Percentiles rank a stretch among this genome's conserved stretches.
Evolutionary conservation across 1,284 basidiomycete species (phyloP).

Genomic region (Filobasidium uniguttulatum): DNA sequence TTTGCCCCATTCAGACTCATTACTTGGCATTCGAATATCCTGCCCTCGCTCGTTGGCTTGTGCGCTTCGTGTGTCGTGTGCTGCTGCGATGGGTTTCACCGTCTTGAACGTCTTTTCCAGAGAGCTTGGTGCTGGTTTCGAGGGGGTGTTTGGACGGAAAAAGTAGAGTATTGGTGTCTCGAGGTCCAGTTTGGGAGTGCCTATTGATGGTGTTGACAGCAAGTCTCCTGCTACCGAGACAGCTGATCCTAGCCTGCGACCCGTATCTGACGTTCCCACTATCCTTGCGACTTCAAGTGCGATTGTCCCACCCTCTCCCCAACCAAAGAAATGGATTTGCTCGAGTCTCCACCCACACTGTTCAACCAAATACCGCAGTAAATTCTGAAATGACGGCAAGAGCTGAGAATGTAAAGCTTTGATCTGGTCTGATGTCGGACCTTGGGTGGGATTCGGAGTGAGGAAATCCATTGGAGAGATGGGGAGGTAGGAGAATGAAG

Average conservation of each 20-base stretch:
- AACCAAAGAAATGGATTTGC: conserved; percentile 73
- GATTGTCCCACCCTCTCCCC: conserved; percentile 73
- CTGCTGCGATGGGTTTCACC: conserved; percentile 23
- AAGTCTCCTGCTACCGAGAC: conserved; percentile 57
- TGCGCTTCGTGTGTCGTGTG: conserved; percentile 39
- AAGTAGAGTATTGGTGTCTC: conserved; percentile 49
- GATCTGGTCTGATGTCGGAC: not conserved
- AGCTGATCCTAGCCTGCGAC: conserved; percentile 46
- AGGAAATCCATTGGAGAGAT: conserved; percentile 69
- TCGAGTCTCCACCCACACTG: conserved; percentile 50
- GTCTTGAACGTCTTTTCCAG: not conserved
- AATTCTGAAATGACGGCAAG: conserved; percentile 39
- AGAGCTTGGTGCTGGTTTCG: not conserved
- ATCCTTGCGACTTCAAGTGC: conserved; percentile 49
- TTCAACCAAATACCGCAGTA: conserved; percentile 47
- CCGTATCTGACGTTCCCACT: conserved; percentile 5
- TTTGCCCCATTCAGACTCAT: conserved; percentile 61
- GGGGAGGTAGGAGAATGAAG: conserved; percentile 74
- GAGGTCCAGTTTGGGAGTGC: conserved; percentile 39
- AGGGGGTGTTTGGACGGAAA: conserved; percentile 36
- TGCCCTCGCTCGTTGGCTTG: conserved; percentile 27
- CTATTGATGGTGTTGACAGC: conserved; percentile 55
- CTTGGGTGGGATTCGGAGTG: conserved; percentile 56
- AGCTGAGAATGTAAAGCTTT: conserved; percentile 31
- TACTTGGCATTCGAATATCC: conserved; percentile 56